Evolutionary conservation across 345 rosid genomes (phyloP), one percentile per base, ranked within the genome.

Genomic region (Raphanus raphanistrum): DNA sequence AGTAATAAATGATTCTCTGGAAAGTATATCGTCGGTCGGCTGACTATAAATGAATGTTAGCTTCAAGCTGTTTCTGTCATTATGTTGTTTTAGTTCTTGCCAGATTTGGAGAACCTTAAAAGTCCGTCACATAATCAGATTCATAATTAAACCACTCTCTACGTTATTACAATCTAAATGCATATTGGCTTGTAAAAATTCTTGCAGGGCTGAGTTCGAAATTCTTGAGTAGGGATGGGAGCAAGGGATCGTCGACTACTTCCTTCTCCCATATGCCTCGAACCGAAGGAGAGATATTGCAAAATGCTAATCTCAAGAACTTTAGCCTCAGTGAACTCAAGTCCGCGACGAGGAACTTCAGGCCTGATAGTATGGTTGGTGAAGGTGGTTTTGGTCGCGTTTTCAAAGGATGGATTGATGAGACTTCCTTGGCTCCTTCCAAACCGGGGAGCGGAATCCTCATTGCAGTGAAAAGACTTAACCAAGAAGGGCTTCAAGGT

Each of bases 301-400:
- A 88, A 82, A 83, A 89, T 62, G 71, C 90, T 31, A 88, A 91
- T 75, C 69, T 95, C 45, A 95, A 91, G 89, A 87, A 45, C 77
- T 90, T 92, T 82, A 84, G 65, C 73, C 85, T 84, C 81, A 73
- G 80, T 66, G 94, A 95, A 63, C 88, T 95, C 0, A 91, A 78
- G 77, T 79, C 83, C 48, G 90, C 94, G 63, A 91, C 99, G 0
- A 88, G 94, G 79, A 92, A 87, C 81, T 95, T 95, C 84, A 76
- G 99, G n/a, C 89, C 94, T 4, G 99, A 95, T 71, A 91, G 97
- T 79, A 88, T 95, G 36, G 72, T 92, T 50, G 98, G 98, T 63
- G 97, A 92, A 87, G 98, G 98, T 67, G 99, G 99, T 6, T 95
- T 92, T 76, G 99, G 99, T 75, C 86, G 98, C 10, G 98, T 95